Conservation (phyloP, 345 rosid genomes). For the Hibiscus tridactylites region DNA sequence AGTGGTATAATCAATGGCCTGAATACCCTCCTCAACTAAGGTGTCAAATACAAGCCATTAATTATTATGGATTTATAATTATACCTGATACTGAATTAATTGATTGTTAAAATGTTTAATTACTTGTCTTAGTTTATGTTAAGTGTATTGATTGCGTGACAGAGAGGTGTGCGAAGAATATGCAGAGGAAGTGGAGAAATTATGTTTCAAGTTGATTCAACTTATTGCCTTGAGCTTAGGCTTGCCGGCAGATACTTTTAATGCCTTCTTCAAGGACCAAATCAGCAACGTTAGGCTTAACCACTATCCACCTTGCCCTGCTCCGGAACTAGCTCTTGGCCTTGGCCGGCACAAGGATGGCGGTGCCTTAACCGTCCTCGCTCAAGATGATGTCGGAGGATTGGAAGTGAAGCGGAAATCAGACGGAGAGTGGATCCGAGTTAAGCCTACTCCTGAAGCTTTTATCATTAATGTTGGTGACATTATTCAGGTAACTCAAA, state of each 20-base stretch:
- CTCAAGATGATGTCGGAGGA: conserved; percentile 80
- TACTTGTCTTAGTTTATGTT: too few species aligned
- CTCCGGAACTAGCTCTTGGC: conserved; percentile 78
- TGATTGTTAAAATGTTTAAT: too few species aligned
- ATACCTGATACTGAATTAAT: too few species aligned
- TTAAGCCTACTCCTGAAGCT: conserved; percentile 45
- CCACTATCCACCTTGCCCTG: conserved; percentile 77
- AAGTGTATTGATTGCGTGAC: not conserved
- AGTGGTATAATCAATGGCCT: conserved; percentile 68
- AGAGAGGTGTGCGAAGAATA: conserved; percentile 33
- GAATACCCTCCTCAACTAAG: conserved; percentile 49
- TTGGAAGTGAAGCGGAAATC: conserved; percentile 61
- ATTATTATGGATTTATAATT: too few species aligned
- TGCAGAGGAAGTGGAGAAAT: conserved; percentile 48
- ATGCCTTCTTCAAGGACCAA: conserved; percentile 45
- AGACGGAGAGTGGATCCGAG: conserved; percentile 64
- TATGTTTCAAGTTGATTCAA: conserved; percentile 52
- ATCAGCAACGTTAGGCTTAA: conserved; percentile 56
- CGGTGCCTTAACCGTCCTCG: conserved; percentile 60
- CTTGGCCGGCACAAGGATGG: conserved; percentile 79
- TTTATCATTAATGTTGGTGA: conserved; percentile 78
- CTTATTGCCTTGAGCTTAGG: conserved; percentile 68
- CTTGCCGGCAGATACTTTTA: conserved; percentile 33
- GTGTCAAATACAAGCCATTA: conserved; percentile 15
- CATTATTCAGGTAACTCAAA: conserved; percentile 40